Percentiles rank a stretch among this genome's conserved stretches.
Evolutionary conservation across 257 asterid genomes (phyloP).

Genomic region (Ilex asprella): DNA sequence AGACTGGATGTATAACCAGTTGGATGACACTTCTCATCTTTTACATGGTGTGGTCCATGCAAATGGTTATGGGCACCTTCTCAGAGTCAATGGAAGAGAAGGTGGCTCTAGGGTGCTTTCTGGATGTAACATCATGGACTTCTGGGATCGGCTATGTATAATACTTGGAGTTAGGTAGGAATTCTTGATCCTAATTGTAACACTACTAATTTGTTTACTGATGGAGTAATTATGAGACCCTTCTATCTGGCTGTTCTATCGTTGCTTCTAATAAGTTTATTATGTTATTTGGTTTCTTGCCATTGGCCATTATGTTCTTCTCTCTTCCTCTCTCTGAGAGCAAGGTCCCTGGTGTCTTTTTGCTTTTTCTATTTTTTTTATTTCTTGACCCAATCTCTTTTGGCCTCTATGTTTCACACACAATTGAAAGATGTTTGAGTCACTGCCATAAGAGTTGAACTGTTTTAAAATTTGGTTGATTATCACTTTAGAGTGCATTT

Average conservation of each 20-base stretch:
- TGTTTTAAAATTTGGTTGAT: too few relatives aligned
- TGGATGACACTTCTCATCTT: slow-evolving; percentile 82
- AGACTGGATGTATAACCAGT: slow-evolving; percentile 87
- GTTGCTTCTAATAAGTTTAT: too few relatives aligned
- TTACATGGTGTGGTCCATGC: slow-evolving; percentile 83
- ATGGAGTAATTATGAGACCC: too few relatives aligned
- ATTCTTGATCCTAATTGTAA: neutral
- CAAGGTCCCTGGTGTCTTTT: too few relatives aligned
- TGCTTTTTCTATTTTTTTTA: too few relatives aligned
- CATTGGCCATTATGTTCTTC: neutral
- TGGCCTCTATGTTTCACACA: too few relatives aligned
- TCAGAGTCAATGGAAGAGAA: slow-evolving; percentile 93
- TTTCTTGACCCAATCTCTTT: too few relatives aligned
- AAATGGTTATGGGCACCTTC: slow-evolving; percentile 92
- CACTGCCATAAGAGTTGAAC: too few relatives aligned
- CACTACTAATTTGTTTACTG: neutral
- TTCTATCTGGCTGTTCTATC: neutral
- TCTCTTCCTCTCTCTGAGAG: neutral
- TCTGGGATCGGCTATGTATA: slow-evolving; percentile 86
- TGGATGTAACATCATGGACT: slow-evolving; percentile 70
- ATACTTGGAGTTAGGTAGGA: slow-evolving; percentile 75
- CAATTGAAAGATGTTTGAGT: too few relatives aligned
- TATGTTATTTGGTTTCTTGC: neutral
- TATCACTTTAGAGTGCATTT: too few relatives aligned
- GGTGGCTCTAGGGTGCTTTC: slow-evolving; percentile 88